Percentiles rank a stretch among this genome's conserved stretches.
phyloP scores from a whole-genome alignment of 108 stramenopile genomes.

The Parietichytrium sp. region DNA sequence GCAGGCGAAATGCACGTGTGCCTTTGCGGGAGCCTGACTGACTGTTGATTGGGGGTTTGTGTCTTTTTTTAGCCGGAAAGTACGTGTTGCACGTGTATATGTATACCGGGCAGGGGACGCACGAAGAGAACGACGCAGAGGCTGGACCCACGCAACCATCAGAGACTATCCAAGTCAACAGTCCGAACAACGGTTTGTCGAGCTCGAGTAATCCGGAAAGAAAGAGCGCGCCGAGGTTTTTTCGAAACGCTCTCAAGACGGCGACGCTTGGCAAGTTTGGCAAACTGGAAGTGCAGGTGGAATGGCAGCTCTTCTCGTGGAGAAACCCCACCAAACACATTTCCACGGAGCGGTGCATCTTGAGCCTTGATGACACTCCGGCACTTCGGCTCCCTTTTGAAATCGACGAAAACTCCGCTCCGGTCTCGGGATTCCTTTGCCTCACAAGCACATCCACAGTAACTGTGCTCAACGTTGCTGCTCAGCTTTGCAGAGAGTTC shows the following conservation, averaged over 20 bases:
- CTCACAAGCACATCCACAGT: neutral
- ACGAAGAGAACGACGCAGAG: too few relatives aligned
- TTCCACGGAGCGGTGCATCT: neutral
- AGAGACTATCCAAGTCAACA: too few relatives aligned
- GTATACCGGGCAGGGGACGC: too few relatives aligned
- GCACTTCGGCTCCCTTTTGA: neutral
- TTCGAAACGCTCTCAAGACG: neutral
- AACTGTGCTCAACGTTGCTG: slow-evolving; percentile 4
- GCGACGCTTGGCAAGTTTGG: slow-evolving; percentile 7
- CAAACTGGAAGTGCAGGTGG: slow-evolving; percentile 6
- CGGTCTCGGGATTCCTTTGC: neutral
- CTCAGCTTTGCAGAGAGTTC: neutral
- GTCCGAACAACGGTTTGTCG: too few relatives aligned
- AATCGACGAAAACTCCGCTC: neutral
- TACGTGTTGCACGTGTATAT: too few relatives aligned
- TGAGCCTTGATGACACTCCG: neutral
- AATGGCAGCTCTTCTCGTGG: neutral
- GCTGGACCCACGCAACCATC: too few relatives aligned
- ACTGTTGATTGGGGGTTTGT: too few relatives aligned
- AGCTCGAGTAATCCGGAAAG: too few relatives aligned
- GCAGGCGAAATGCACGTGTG: too few relatives aligned
- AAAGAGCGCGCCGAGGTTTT: too few relatives aligned
- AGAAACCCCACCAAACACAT: neutral
- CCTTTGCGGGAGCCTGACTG: too few relatives aligned
- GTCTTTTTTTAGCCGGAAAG: too few relatives aligned